A percentile compares a stretch with the other conserved stretches of the same genome.
Conservation (phyloP, 805 yeast species). For the Suhomyces prunicola region DNA sequence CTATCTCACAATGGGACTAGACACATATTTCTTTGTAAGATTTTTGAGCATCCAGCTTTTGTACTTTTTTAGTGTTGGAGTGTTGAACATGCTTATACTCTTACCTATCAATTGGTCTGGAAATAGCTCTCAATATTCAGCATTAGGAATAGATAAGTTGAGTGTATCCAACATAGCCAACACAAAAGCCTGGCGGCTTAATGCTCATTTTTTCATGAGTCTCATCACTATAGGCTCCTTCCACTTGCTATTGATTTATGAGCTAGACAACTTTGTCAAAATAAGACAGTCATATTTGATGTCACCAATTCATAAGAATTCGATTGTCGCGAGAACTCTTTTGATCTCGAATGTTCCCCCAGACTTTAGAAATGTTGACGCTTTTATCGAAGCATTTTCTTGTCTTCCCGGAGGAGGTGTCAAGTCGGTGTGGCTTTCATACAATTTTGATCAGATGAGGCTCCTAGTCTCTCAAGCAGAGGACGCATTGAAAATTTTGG, state of each 20-base stretch:
- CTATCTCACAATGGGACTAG: slow-evolving; percentile 59
- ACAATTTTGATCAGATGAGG: slow-evolving; percentile 22
- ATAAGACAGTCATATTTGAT: slow-evolving; percentile 45
- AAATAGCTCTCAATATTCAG: slow-evolving; percentile 20
- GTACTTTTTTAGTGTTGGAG: slow-evolving; percentile 51
- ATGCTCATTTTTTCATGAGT: slow-evolving; percentile 63
- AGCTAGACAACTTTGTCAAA: slow-evolving; percentile 49
- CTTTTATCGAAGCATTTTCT: slow-evolving; percentile 27
- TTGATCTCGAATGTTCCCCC: slow-evolving; percentile 48
- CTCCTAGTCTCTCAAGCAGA: slow-evolving; percentile 19
- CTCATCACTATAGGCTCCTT: slow-evolving; percentile 53
- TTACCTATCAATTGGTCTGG: slow-evolving; percentile 62
- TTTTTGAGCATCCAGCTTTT: slow-evolving; percentile 51
- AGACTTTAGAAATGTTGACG: slow-evolving; percentile 20
- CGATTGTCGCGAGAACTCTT: slow-evolving; percentile 29
- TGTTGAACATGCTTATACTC: slow-evolving; percentile 55
- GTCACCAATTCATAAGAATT: slow-evolving; percentile 21
- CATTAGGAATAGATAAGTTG: slow-evolving; percentile 59
- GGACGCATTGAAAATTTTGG: slow-evolving; percentile 27
- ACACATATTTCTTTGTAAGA: slow-evolving; percentile 70
- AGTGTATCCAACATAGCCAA: slow-evolving; percentile 70
- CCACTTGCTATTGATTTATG: slow-evolving; percentile 54
- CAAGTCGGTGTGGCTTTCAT: slow-evolving; percentile 54
- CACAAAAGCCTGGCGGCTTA: slow-evolving; percentile 45
- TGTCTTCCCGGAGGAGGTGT: slow-evolving; percentile 54